Conservation (phyloP, 1,284 basidiomycete species). For the Pseudozyma sp. region DNA sequence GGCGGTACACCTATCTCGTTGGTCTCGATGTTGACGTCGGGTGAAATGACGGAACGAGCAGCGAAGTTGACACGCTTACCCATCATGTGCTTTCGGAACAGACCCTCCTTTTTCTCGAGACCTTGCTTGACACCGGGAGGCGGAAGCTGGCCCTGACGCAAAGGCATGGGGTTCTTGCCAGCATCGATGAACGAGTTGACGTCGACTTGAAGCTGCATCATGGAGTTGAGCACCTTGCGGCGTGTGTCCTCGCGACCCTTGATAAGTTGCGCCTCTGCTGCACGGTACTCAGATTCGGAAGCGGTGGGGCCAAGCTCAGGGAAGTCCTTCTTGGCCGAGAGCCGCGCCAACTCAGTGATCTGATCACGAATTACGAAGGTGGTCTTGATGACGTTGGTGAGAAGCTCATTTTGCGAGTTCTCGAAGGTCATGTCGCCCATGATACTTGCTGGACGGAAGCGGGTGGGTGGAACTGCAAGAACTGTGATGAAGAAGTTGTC, state of each 20-base stretch:
- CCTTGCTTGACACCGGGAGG: slow-evolving; percentile 95
- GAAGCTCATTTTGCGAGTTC: slow-evolving; percentile 95
- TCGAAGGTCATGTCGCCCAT: slow-evolving; percentile 95
- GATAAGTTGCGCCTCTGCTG: slow-evolving; percentile 50
- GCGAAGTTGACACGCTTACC: slow-evolving; percentile 99
- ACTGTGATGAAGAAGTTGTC: slow-evolving; percentile 99
- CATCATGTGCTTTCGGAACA: slow-evolving; percentile 99
- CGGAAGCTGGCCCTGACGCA: slow-evolving; percentile 90
- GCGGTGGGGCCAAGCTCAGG: slow-evolving; percentile 58
- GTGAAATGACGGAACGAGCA: slow-evolving; percentile 98
- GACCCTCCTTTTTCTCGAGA: slow-evolving; percentile 97
- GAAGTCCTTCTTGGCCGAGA: slow-evolving; percentile 75
- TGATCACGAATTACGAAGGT: slow-evolving; percentile 72
- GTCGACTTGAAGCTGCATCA: slow-evolving; percentile 91
- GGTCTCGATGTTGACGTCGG: slow-evolving; percentile 98
- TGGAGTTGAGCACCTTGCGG: slow-evolving; percentile 79
- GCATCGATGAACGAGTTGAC: slow-evolving; percentile 99
- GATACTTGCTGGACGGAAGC: slow-evolving; percentile 92
- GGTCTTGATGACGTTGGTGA: slow-evolving; percentile 84
- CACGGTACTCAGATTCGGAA: slow-evolving; percentile 71
- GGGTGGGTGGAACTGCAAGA: slow-evolving; percentile 89
- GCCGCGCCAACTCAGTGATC: slow-evolving; percentile 77
- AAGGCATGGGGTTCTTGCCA: slow-evolving; percentile 88
- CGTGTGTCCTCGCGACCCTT: slow-evolving; percentile 73
- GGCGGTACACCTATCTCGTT: slow-evolving; percentile 99